Evolutionary conservation across 345 rosid species (phyloP), one percentile per base, ranked within the genome.

Genomic region (Combretum micranthum): DNA sequence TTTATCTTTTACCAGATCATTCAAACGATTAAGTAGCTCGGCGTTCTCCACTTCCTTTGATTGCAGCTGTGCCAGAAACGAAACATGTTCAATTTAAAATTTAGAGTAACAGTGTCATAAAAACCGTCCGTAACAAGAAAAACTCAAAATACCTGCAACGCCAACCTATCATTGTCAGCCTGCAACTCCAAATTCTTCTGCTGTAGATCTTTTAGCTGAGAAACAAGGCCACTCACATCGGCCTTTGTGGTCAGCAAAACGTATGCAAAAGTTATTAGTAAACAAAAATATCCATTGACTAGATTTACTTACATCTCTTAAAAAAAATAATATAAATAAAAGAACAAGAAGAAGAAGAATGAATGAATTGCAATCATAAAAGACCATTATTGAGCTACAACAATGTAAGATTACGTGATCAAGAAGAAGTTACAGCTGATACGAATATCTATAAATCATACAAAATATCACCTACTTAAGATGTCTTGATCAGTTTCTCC

Each of bases 171-270:
- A 76, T 83, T 93, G 56, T 58, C 73, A 56, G 87, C 86, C 71
- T 89, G 94, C 77, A 87, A 69, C 39, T 85, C 92, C 1, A 67
- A 69, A 77, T 82, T 87, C 77, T 64, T 85, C 75, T 63, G 79
- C 80, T 70, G 99, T 42, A 85, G 52, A 45, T 89, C 87, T 63
- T 85, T 79, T 42, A 93, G 77, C 74, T 89, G 99, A 52, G 97
- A 76, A 52, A 86, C 87, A 64, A 93, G 74, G 64, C 91, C 82
- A 73, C 94, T 83, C 60, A 93, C 76, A 75, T 93, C 97, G 2
- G 78, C 73, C 99, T 93, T 85, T 53, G 18, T 50, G 9, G 59
- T 59, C 42, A 49, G 49, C 23, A 64, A 20, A 6, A 43, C 21
- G 20, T 8, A 21, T 44, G 48, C 71, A 17, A 61, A 13, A 15